Conservation (phyloP, 2,329 filamentous ascomycete species). For the Arthrobotrys musiformis region DNA sequence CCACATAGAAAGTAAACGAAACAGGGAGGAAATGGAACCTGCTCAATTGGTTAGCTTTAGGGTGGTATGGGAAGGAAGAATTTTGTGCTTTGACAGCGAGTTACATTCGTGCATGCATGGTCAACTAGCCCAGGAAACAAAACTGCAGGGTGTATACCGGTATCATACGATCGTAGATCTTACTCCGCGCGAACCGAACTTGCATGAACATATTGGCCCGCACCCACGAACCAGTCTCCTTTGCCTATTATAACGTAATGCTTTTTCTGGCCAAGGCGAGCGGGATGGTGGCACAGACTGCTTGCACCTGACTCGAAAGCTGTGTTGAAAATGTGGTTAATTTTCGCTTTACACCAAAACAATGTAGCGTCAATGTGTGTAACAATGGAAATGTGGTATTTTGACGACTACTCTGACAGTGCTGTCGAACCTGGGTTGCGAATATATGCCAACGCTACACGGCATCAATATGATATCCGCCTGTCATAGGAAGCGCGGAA, state of each 20-base stretch:
- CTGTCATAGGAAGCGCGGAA: not conserved
- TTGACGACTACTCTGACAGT: not conserved
- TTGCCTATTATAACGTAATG: slow-evolving; percentile 5
- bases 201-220: not conserved
- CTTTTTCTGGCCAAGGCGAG: not conserved
- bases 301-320: not conserved
- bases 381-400: not conserved
- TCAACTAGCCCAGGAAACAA: not conserved
- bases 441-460: too few species aligned
- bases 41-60: not conserved
- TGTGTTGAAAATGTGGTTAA: slow-evolving; percentile 11
- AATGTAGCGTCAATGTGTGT: not conserved
- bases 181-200: not conserved
- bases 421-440: not conserved
- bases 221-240: not conserved
- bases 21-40: not conserved
- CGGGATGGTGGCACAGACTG: not conserved
- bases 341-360: not conserved
- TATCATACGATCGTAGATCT: slow-evolving; percentile 22
- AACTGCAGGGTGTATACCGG: not conserved
- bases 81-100: not conserved
- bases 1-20: not conserved
- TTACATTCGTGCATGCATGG: not conserved
- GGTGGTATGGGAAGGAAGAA: too few species aligned
- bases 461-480: not conserved